Base-by-base conservation (phyloP, 306 rosid genomes). In the Crataegus laevigata region DNA sequence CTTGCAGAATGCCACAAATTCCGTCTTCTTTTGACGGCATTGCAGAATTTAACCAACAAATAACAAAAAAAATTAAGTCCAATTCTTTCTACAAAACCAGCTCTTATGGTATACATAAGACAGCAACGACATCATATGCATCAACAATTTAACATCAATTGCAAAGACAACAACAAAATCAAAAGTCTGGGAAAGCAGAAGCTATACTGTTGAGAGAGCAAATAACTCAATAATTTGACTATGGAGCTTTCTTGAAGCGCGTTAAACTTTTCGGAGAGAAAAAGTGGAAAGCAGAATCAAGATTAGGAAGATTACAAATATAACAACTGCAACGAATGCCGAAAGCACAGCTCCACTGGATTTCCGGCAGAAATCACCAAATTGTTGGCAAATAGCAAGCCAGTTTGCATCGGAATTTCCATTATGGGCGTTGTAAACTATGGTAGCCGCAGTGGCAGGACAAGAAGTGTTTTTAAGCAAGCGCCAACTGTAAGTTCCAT, bases 21-120 rank as follows among this genome's bases (percentile, higher is more conserved):
- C 87, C 78, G 43, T 82, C 10, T 94, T 88, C 75, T 85, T 90
- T 14, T 94, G 96, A 5, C 96, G 96, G 73, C 93, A 90, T 96
- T 90, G 75, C 54, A 65, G 45, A 25, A 24, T 59, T 1, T 4
- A 74, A 80, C n/a, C 34, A 75, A 83, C 75, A 21, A 19, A 51
- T 71, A 13, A 52, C 29, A 29, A 36, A 47, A 19, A 19, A 5
- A 12, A 6, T 36, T 5, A 32, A 32, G 7, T 32, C 36, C 36
- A 32, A 32, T 5, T 32, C 36, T 5, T 32, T 32, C 36, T 32
- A 32, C 36, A 32, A 32, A 34, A 6, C 38, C 38, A 34, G 38
- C 38, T 34, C 38, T 34, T 34, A 34, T 7, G 38, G 38, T 6
- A 34, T 34, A 34, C 38, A 34, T 7, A 34, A 6, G 38, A 34